A percentile compares a stretch with the other conserved stretches of the same genome.
Evolutionary conservation across 139 green algal species (phyloP).

Genomic region (Micromonas commoda): DNA sequence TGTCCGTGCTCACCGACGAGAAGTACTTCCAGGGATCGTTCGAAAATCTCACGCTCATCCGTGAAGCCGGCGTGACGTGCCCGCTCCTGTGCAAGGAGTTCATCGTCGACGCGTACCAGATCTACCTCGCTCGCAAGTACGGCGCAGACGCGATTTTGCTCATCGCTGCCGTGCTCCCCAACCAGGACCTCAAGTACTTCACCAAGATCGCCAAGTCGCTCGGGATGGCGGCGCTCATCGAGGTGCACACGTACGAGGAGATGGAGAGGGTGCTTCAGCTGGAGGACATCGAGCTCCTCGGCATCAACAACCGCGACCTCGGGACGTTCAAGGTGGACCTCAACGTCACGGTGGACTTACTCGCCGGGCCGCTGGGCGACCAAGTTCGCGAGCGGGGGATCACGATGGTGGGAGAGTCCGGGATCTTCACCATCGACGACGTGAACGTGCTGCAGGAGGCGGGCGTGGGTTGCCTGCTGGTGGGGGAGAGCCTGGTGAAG

Average conservation of each 20-base stretch:
- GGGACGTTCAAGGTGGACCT: conserved; percentile 94
- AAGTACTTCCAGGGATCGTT: conserved; percentile 94
- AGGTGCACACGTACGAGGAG: conserved; percentile 78
- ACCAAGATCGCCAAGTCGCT: conserved; percentile 67
- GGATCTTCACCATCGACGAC: conserved; percentile 93
- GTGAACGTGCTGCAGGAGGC: conserved; percentile 70
- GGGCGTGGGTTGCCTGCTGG: conserved; percentile 73
- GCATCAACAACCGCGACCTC: conserved; percentile 99
- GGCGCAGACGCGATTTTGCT: conserved; percentile 94
- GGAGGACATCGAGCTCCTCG: conserved; percentile 75
- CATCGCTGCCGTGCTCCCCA: conserved; percentile 94
- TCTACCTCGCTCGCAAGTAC: conserved; percentile 44
- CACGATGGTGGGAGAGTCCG: conserved; percentile 83
- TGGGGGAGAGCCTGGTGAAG: conserved; percentile 96
- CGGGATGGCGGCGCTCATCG: conserved; percentile 42
- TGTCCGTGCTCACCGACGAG: conserved; percentile 89
- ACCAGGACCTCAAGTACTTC: conserved; percentile 86
- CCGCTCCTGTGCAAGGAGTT: conserved; percentile 99
- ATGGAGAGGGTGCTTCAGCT: conserved; percentile 83
- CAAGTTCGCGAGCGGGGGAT: conserved; percentile 66
- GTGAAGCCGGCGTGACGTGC: conserved; percentile 65
- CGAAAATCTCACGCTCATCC: conserved; percentile 70
- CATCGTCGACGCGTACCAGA: conserved; percentile 95
- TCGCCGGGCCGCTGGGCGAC: conserved; percentile 67
- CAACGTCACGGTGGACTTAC: conserved; percentile 67